Base-by-base conservation (phyloP, 179 eudicot genomes). In the Beta macrorhiza region DNA sequence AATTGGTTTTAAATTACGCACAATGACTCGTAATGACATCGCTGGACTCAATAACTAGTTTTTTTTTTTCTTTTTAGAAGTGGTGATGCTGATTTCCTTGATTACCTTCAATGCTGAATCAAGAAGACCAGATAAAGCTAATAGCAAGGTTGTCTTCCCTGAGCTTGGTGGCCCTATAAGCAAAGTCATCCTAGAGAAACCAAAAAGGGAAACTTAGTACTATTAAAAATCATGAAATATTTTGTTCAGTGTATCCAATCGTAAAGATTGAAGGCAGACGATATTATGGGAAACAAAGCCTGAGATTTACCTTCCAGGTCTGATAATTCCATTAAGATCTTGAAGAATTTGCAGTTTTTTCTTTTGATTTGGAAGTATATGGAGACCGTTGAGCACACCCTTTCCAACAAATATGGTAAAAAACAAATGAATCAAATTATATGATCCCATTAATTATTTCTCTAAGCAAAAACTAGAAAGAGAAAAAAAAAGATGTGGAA, bases 81-180 rank as follows among this genome's bases (percentile, higher is more conserved):
- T 49, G 10, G 10, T 14, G 19, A 61, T 61, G 64, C 64, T 16
- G 22, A 61, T 65, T 20, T 25, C 42, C 61, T 0, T 5, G 15
- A 25, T 22, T 81, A 88, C 96, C 87, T 86, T 86, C 12, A 92
- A 73, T 69, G 83, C 85, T 12, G 83, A 13, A 82, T 84, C 91
- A 19, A 89, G 90, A 42, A 81, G 85, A 70, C 93, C 92, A 29
- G 96, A 88, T 73, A 92, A 82, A 81, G 96, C 91, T 78, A 85
- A 76, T 62, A 92, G 53, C 44, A 90, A 76, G 6, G 96, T 89
- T 5, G 93, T 92, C 86, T 92, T 92, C 79, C 96, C 95, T n/a
- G 95, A 91, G 72, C 89, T 78, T 74, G 95, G 93, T 64, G 95
- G 95, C 62, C 97, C 97, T 64, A 92, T 71, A 63, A 92, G 90